Percentiles rank a stretch among this genome's conserved stretches.
Conservation (phyloP, 2,329 filamentous ascomycete genomes). For the Neurospora crassa region DNA sequence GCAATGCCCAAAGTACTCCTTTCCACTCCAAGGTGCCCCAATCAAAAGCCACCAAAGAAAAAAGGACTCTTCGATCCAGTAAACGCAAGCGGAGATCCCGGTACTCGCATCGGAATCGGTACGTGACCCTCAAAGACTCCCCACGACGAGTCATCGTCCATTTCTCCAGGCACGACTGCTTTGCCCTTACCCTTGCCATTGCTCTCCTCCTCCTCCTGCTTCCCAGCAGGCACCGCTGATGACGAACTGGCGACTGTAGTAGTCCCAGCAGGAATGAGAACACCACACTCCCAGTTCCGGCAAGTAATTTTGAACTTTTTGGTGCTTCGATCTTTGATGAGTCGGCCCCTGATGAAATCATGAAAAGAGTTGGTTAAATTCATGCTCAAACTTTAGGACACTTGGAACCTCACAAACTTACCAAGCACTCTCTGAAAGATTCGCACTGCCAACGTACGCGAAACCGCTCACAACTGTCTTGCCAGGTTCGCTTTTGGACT, state of each 20-base stretch:
- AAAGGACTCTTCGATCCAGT: conserved; percentile 17
- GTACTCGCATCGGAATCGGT: conserved; percentile 55
- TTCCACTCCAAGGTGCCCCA: neutral
- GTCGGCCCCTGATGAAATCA: conserved; percentile 52
- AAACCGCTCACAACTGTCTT: conserved; percentile 38
- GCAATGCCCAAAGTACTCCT: neutral
- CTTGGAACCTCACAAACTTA: conserved; percentile 44
- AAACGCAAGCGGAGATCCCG: conserved; percentile 38
- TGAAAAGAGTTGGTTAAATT: neutral
- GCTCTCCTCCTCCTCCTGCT: conserved; percentile 6
- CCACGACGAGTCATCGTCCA: conserved; percentile 2
- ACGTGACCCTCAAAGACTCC: conserved; percentile 44
- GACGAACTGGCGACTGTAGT: neutral
- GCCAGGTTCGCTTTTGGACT: conserved; percentile 13
- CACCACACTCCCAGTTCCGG: conserved; percentile 93
- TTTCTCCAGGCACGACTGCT: neutral
- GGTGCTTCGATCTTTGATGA: conserved; percentile 59
- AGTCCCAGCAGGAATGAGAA: conserved; percentile 49
- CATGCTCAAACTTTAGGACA: neutral
- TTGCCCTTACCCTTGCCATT: conserved; percentile 9
- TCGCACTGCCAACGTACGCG: conserved; percentile 84
- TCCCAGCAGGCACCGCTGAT: conserved; percentile 1
- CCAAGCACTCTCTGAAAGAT: conserved; percentile 90
- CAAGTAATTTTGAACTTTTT: conserved; percentile 68
- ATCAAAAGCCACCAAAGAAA: conserved; percentile 17